Evolutionary conservation across 2,329 filamentous ascomycete genomes (phyloP).

Genomic region (Botrytis cinerea): DNA sequence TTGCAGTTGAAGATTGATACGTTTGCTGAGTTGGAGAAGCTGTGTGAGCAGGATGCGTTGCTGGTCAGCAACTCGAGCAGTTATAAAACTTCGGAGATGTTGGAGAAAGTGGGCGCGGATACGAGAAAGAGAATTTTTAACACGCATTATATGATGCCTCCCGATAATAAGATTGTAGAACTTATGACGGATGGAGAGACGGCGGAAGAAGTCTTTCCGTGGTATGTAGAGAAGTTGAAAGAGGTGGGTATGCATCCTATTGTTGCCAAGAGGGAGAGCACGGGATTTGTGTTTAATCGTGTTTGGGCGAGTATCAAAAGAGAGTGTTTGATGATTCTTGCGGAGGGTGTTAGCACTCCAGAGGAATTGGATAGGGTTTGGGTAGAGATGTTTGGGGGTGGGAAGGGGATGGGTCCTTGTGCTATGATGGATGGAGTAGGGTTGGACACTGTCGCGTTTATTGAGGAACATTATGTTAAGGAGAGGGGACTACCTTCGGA

Average conservation of each 20-base stretch:
- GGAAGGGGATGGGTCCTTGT: slow-evolving; percentile 42
- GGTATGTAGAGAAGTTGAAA: slow-evolving; percentile 39
- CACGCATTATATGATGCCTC: slow-evolving; percentile 47
- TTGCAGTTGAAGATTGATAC: slow-evolving; percentile 46
- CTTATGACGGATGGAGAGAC: slow-evolving; percentile 45
- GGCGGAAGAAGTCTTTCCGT: slow-evolving; percentile 38
- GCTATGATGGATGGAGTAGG: slow-evolving; percentile 47
- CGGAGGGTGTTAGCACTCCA: slow-evolving; percentile 43
- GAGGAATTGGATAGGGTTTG: slow-evolving; percentile 45
- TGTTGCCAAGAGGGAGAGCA: slow-evolving; percentile 43
- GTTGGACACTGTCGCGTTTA: slow-evolving; percentile 45
- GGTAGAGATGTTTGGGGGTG: slow-evolving; percentile 43
- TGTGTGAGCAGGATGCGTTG: slow-evolving; percentile 44
- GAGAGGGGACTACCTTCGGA: slow-evolving; percentile 31
- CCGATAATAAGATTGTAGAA: slow-evolving; percentile 40
- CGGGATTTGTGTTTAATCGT: slow-evolving; percentile 47
- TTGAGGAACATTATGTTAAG: slow-evolving; percentile 46
- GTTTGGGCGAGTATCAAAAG: slow-evolving; percentile 48
- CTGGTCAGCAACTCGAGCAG: slow-evolving; percentile 52
- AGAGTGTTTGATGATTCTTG: slow-evolving; percentile 43
- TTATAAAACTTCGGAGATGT: slow-evolving; percentile 48
- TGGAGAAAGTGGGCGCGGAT: slow-evolving; percentile 45
- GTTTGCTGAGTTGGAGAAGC: slow-evolving; percentile 45
- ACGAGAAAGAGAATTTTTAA: slow-evolving; percentile 45
- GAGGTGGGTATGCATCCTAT: slow-evolving; percentile 44